Base-by-base conservation (phyloP, 805 yeast genomes). In the Candida ovalis region DNA sequence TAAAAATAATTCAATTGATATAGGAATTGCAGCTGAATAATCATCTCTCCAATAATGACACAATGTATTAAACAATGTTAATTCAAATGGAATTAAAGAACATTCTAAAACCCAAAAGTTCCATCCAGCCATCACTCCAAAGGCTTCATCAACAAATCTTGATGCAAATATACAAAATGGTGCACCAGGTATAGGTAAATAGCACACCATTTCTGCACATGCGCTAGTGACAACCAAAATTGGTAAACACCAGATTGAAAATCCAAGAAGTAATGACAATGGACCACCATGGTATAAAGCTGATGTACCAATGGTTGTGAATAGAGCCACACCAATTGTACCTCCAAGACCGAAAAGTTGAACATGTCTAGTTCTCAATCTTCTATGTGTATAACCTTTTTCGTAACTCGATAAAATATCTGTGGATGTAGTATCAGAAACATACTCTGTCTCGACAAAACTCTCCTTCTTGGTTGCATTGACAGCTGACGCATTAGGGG, bases 11-110 rank as follows among this genome's bases (percentile, higher is more conserved):
- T 85, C 90, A 5, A 86, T 69, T 0, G 77, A 71, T 46, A 86
- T 67, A 3, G 89, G 80, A 21, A 82, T 81, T 1, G 81, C 91
- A 0, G 89, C 81, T 2, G 82, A 75, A 61, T 77, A 86, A 57
- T 80, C 88, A 52, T 78, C 80, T 49, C 85, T 71, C 95, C 95
- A 86, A 59, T 72, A 86, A 58, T 86, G 88, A 35, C 86, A 71
- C 45, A 86, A 78, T 10, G 87, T 75, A 54, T 85, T 84, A 44
- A 78, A 78, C 53, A 72, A 47, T 3, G 75, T 72, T 41, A 76
- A 68, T 57, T 75, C 80, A 49, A 73, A 75, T 5, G 81, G 80
- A 53, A 75, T 74, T 53, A 73, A 69, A 2, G 76, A 69, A 57
- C 76, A 68, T 55, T 75, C 72, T 53, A 74, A 62, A 40, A 74